Base-by-base conservation (phyloP, 1,139 yeast species). In the Candida neerlandica region DNA sequence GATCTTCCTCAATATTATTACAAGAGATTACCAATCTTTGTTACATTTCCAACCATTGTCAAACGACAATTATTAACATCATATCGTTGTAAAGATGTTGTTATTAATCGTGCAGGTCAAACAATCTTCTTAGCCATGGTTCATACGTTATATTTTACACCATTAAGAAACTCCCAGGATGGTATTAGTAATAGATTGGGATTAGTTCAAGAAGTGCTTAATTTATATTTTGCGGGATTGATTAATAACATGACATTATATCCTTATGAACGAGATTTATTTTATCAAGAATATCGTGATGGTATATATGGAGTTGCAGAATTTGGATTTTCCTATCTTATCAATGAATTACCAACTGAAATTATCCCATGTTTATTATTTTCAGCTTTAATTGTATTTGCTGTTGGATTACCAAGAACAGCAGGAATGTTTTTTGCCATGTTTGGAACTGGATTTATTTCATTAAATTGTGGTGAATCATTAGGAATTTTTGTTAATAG, bases 401-500 rank as follows among this genome's bases (percentile, higher is more conserved):
- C 80, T 0, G 75, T 86, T 52, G 96, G 96, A 0, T 67, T 89
- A 44, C 92, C 91, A n/a, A 70, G 90, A 46, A 82, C 81, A 1
- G 80, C 85, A 0, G 78, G 71, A 0, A 82, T 86, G 79, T 89
- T 78, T 61, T 89, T 89, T 58, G 78, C 85, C 1, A 75, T 85
- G 66, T 78, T 85, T 40, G 80, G 82, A 51, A 71, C 82, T 23
- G 63, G 85, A 0, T 69, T 84, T 45, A 71, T 81, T 12, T 73
- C 84, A 26, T 78, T 86, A 14, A 84, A 86, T 57, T 81, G 90
- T 56, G 96, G 96, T 39, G 96, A 90, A 63, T 85, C 94, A 1
- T 71, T 89, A 41, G 96, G 96, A 0, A 86, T 89, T 6, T 73
- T 86, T 44, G 84, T 89, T 54, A 88, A 88, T 60, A 82, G 92